These are phyloP conservation scores for Argentina anserina DNA, from an alignment of 306 rosid genomes.

Conservation along the genomic window DNA sequence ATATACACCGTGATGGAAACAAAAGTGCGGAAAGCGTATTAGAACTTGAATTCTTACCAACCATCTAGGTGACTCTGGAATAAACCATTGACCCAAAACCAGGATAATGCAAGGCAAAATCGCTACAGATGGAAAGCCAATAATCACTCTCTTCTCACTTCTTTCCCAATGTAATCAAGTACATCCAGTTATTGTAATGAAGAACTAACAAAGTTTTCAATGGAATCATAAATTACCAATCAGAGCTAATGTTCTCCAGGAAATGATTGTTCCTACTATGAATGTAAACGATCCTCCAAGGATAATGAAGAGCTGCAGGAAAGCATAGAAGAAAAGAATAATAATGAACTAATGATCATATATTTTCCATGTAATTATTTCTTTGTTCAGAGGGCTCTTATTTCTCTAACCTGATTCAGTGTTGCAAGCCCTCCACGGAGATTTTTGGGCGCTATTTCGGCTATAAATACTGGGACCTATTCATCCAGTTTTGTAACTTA, in stretches of 20 bases:
- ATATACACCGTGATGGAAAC: background rate
- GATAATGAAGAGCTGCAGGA: conserved; percentile 42
- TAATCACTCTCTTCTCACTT: conserved; percentile 9
- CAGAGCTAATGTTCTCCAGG: conserved; percentile 38
- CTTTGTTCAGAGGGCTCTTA: background rate
- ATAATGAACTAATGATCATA: background rate
- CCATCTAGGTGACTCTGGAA: conserved; percentile 53
- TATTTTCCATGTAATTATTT: background rate
- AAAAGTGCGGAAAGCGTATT: background rate
- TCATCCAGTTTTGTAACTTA: conserved; percentile 1
- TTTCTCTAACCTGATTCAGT: conserved; percentile 35
- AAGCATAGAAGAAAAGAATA: background rate
- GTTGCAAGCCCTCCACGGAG: conserved; percentile 42
- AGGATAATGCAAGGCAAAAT: conserved; percentile 57
- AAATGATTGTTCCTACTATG: conserved; percentile 44
- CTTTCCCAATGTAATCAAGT: background rate
- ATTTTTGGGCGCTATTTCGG: conserved; percentile 41
- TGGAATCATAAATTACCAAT: conserved; percentile 25
- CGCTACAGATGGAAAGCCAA: conserved; percentile 45
- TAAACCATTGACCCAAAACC: conserved; percentile 34
- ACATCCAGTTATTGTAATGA: background rate
- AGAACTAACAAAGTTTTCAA: too few relatives aligned
- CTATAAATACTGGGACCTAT: conserved; percentile 41
- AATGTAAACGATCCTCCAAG: conserved; percentile 48
- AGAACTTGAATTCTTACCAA: conserved; percentile 27